Base-by-base conservation (phyloP, 2,329 filamentous ascomycete species). In the Fusarium oligoseptatum region DNA sequence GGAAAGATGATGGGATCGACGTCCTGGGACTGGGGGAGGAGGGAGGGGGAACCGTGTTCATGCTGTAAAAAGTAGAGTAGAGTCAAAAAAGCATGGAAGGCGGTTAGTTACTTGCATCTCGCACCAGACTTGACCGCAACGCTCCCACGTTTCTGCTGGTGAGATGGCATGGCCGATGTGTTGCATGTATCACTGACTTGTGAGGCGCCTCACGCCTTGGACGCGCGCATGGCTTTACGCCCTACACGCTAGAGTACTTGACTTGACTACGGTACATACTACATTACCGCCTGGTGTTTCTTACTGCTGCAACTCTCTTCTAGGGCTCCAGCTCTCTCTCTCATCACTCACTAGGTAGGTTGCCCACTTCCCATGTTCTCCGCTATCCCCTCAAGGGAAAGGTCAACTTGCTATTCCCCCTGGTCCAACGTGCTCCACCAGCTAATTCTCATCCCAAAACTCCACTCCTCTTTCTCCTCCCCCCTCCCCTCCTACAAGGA, bases 381-480 rank as follows among this genome's bases (percentile, higher is more conserved):
- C 52, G 32, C 52, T 56, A 56, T 56, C 6, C 52, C 32, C 52
- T 56, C 32, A 8, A 20, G 52, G 52, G 52, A 22, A 34, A 36
- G 52, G 52, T 56, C 32, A n/a, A 56, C 52, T 32, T 56, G 5
- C 52, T 29, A 67, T 60, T 56, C 71, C 70, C 71, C 71, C 64
- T 74, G 71, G 64, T 61, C 64, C 71, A 68, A 72, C 64, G 71
- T 74, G 71, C 71, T 74, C 71, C 71, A 74, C 71, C 43, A 36
- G 6, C 64, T 52, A 64, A 60, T 50, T 50, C 60, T 60, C 52
- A 57, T 32, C 24, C 37, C n/a, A 32, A 43, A 43, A 58, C 61
- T 45, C 70, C 55, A 48, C 58, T 61, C 17, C 34, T 61, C 34
- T 22, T 64, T 43, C 37, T 55, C 67, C 37, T 43, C 55, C 34